Evolutionary conservation across 2,329 filamentous ascomycete genomes (phyloP).

Genomic region (Pseudogymnoascus sp.): DNA sequence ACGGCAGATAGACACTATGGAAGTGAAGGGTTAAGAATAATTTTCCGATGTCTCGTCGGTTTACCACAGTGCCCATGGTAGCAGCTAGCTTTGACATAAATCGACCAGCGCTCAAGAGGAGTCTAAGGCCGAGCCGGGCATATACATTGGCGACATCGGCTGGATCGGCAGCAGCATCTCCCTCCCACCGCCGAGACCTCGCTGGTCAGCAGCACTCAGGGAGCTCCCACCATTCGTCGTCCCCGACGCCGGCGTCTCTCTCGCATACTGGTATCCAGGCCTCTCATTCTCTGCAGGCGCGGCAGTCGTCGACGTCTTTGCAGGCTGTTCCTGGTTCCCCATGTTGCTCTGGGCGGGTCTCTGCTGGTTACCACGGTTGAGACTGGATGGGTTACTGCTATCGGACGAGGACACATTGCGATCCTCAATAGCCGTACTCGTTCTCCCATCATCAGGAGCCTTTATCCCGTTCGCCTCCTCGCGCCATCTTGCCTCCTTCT

Average conservation of each 20-base stretch:
- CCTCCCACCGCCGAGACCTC: neutral
- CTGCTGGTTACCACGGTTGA: slow-evolving; percentile 14
- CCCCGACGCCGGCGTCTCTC: neutral
- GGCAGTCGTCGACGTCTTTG: neutral
- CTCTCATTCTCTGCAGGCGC: neutral
- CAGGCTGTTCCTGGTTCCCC: neutral
- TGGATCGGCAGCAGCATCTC: neutral
- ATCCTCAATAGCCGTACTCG: slow-evolving; percentile 33
- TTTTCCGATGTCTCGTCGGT: neutral
- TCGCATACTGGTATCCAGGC: neutral
- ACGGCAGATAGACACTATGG: neutral
- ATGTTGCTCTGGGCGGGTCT: neutral
- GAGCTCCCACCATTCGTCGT: neutral
- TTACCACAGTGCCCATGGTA: neutral
- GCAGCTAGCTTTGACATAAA: neutral
- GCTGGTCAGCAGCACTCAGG: neutral
- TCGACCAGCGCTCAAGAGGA: neutral
- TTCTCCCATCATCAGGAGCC: slow-evolving; percentile 20
- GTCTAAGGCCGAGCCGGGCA: neutral
- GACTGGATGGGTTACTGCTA: slow-evolving; percentile 45
- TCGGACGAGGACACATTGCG: slow-evolving; percentile 56
- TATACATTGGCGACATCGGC: neutral
- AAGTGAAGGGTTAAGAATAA: neutral
- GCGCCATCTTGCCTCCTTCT: slow-evolving; percentile 56
- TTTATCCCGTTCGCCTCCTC: slow-evolving; percentile 40